Base-by-base conservation (phyloP, 441 rosid species). In the Gossypium davidsonii region DNA sequence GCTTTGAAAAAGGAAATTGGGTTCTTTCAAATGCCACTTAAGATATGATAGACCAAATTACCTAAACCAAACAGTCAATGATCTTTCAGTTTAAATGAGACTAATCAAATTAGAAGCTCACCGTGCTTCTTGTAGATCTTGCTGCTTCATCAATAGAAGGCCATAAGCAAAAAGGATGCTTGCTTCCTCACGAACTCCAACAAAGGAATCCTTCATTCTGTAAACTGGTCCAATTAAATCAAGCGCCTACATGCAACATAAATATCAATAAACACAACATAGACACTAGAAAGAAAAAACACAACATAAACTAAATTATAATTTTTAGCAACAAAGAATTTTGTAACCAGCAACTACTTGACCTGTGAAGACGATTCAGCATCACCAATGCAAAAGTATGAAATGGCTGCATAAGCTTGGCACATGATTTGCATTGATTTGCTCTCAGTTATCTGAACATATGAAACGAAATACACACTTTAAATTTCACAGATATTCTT, bases 351-450 rank as follows among this genome's bases (percentile, higher is more conserved):
- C 82, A 73, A 76, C 58, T 14, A 77, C 56, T 55, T 69, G 73
- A 94, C 98, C 97, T 87, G 92, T 23, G 97, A 84, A 63, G 96
- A 88, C 65, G 98, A 92, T 77, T 92, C 99, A 77, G 97, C 94
- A 84, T 92, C 94, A 67, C 98, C 99, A 31, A 91, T 75, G 74
- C 98, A 84, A 80, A 92, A 86, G 88, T 83, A 90, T 61, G 99
- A 95, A 71, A 95, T 86, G 77, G 98, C 97, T 55, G 98, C 98
- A 83, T 91, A 91, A 73, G 91, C 83, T 66, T 92, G 97, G 86
- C 96, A 88, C 85, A 90, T 90, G 66, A 90, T 91, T 93, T 91
- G 93, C 89, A 86, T 83, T 6, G 96, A 90, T 77, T 85, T 92
- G 87, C 89, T 91, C 82, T 85, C 96, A 42, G 96, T 91, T 76